Percentiles rank a stretch among this genome's conserved stretches.
phyloP scores from a whole-genome alignment of 2,329 filamentous ascomycete species.

The Exophiala viscosa region DNA sequence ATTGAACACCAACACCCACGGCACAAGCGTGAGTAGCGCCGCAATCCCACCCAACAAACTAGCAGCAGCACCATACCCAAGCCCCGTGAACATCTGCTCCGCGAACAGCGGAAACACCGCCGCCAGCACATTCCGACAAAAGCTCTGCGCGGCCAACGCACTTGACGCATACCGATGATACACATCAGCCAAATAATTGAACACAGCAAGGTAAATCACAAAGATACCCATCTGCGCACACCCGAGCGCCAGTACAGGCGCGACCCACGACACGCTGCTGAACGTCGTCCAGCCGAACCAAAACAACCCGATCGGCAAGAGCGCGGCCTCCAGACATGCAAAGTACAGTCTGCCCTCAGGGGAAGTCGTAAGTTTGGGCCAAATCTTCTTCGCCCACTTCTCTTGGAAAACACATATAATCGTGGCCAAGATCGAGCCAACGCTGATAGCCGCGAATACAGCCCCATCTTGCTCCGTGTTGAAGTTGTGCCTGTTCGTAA shows the following conservation, averaged over 20 bases:
- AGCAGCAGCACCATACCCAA: slow-evolving; percentile 69
- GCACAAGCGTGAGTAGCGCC: slow-evolving; percentile 68
- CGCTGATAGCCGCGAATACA: slow-evolving; percentile 69
- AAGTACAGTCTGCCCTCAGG: slow-evolving; percentile 83
- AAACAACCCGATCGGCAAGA: slow-evolving; percentile 77
- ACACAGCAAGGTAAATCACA: slow-evolving; percentile 76
- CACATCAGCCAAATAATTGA: slow-evolving; percentile 88
- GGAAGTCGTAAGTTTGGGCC: slow-evolving; percentile 38
- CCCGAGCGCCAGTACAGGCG: slow-evolving; percentile 64
- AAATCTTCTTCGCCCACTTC: slow-evolving; percentile 19
- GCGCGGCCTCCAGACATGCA: slow-evolving; percentile 67
- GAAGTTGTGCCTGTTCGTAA: slow-evolving; percentile 65
- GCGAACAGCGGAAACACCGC: slow-evolving; percentile 79
- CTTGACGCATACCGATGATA: slow-evolving; percentile 83
- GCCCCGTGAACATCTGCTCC: slow-evolving; percentile 64
- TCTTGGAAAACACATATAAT: slow-evolving; percentile 70
- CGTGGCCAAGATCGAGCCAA: slow-evolving; percentile 64
- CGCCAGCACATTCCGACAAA: slow-evolving; percentile 78
- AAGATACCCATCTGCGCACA: slow-evolving; percentile 83
- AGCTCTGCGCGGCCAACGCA: slow-evolving; percentile 80
- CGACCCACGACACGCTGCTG: slow-evolving; percentile 64
- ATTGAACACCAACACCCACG: slow-evolving; percentile 78
- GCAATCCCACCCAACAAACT: slow-evolving; percentile 72
- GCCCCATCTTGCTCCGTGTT: slow-evolving; percentile 63
- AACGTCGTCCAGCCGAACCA: slow-evolving; percentile 67